Evolutionary conservation across 768 basidiomycete genomes (phyloP), one percentile per base, ranked within the genome.

Genomic region (Stropharia rugosoannulata): DNA sequence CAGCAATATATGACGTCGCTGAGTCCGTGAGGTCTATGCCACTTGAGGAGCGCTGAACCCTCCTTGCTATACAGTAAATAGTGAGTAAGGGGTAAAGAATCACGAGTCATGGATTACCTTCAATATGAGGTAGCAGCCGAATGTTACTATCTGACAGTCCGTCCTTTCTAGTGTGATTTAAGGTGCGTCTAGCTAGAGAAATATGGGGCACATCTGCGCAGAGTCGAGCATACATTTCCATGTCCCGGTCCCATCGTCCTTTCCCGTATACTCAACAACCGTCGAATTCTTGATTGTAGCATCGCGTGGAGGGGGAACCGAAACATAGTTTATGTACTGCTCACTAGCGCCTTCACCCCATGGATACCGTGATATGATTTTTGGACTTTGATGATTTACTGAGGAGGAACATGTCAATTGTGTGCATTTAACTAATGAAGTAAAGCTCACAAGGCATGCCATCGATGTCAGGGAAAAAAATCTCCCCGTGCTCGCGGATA

Each of bases 171-270:
- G 45, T 41, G 22, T 45, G 45, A 27, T 57, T 58, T 5, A 62
- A 49, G 0, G 55, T 37, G 15, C 59, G 54, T 10, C 55, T 37
- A 1, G 61, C 58, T 0, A 42, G 51, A 5, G 22, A 42, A 13
- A 59, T 56, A 27, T 59, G 61, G 18, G 6, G 27, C 58, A 59
- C 15, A 35, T 5, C 1, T 22, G 2, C 6, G 44, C 51, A 4
- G 47, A 32, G 25, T 62, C 54, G 3, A 19, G 46, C 25, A 15
- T 54, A 48, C 62, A 62, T 13, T 13, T 48, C 59, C 62, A 62
- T 4, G 32, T 49, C 1, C 62, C 59, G 18, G 43, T 16, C 1
- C 62, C 54, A 12, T 55, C 19, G 27, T 62, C 53, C 6, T 12
- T 32, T 5, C 62, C 62, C 0, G 12, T 36, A 39, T 60, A 50